These are phyloP conservation scores for Medakamo hakoo DNA, from an alignment of 139 green algal species.

Conservation along the genomic window DNA sequence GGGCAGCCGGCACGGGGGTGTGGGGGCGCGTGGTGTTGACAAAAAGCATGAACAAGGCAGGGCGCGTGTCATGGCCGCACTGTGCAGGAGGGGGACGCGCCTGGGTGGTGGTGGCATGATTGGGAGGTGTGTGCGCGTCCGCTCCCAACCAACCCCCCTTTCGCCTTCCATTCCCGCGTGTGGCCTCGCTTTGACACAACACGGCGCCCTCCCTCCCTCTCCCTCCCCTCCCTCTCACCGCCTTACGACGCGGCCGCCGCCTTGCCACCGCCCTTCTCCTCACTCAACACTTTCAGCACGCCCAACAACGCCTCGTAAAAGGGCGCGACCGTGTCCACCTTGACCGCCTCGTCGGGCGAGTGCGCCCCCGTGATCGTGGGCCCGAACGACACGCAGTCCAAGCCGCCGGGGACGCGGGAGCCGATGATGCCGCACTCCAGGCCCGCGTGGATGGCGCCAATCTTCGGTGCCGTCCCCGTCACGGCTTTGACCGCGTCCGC, in stretches of 20 bases:
- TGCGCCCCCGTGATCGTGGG: conserved; percentile 61
- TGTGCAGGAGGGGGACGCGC: no score
- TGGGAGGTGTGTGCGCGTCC: no score
- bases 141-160: no score
- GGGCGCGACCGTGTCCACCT: conserved; percentile 35
- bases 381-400: conserved; percentile 45
- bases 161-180: no score
- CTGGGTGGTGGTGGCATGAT: no score
- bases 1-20: no score
- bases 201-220: no score
- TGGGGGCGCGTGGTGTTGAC: no score
- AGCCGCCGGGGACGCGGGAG: conserved; percentile 37
- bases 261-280: not conserved
- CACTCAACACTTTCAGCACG: conserved; percentile 29
- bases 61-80: no score
- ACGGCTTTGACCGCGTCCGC: conserved; percentile 15
- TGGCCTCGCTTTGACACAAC: no score
- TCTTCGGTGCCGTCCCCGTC: conserved; percentile 14
- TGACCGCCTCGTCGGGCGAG: conserved; percentile 43
- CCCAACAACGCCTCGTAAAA: conserved; percentile 43
- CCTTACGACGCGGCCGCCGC: not conserved
- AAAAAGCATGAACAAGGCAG: no score
- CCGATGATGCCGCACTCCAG: conserved; percentile 72
- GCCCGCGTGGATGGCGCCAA: conserved; percentile 50
- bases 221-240: no score